Base-by-base conservation (phyloP, 352 stramenopile genomes). In the Pythium rishiriense region DNA sequence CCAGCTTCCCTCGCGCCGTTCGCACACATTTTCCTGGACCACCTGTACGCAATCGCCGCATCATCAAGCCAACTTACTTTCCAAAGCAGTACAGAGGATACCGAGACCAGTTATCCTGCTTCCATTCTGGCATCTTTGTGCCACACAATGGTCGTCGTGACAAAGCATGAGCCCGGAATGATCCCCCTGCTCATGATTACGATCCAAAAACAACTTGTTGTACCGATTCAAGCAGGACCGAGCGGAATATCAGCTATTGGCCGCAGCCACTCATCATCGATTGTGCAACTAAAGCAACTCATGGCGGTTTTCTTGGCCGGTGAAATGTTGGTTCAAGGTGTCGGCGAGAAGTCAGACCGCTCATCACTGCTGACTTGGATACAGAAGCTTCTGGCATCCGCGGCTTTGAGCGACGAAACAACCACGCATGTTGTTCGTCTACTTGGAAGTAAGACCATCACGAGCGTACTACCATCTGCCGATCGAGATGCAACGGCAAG, bases 121-220 rank as follows among this genome's bases (percentile, higher is more conserved):
- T 62, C 81, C 21, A 83, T 91, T 31, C 72, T 91, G 14, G 78
- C 90, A 26, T 70, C 79, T 15, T 73, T 93, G 8, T 93, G 85
- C 60, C 79, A 61, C 12, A 90, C 83, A 1, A 91, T 92, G 81
- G 75, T 87, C 9, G 41, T 80, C 19, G 53, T 93, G 48, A 85
- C 78, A 7, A 81, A 84, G 53, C 76, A 81, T 19, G 85, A 92
- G 33, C 80, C 72, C 28, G 79, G 85, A 6, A 78, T 92, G 46
- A 77, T 88, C 47, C 88, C 85, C 12, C 62, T 93, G 14, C 62
- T 93, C 22, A 89, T 93, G 85, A 93, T 93, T 49, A 93, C 82
- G 9, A 93, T 93, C 52, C 85, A 93, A 59, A 93, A 93, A 58
- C 85, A 93, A 58, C 76, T 91, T 19, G 79, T 90, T 5, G 75